Conservation (phyloP, 345 rosid species). For the Gossypioides kirkii region DNA sequence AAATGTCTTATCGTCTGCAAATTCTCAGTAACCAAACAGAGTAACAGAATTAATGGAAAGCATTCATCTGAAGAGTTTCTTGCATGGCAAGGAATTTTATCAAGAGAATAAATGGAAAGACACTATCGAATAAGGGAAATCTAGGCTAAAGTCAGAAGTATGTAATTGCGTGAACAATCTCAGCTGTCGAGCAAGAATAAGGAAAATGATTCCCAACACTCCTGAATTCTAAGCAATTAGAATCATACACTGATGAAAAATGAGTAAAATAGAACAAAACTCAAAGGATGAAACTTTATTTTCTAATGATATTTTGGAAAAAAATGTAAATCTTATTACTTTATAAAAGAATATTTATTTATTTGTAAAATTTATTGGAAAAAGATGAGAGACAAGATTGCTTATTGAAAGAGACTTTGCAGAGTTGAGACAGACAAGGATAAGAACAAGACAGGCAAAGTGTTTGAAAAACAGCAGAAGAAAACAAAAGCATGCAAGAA, state of each 20-base stretch:
- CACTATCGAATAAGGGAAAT: conserved; percentile 19
- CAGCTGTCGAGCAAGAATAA: conserved; percentile 1
- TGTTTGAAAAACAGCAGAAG: not conserved
- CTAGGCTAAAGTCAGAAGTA: conserved; percentile 26
- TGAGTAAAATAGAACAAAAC: too few relatives aligned
- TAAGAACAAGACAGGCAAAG: not conserved
- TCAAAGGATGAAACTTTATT: too few relatives aligned
- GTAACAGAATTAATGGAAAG: not conserved
- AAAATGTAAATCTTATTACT: too few relatives aligned
- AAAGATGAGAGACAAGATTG: not conserved
- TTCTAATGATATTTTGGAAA: too few relatives aligned
- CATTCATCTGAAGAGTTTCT: conserved; percentile 13
- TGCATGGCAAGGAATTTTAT: conserved; percentile 16
- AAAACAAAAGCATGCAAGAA: conserved; percentile 3
- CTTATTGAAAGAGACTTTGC: not conserved
- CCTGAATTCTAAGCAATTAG: not conserved
- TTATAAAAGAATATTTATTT: too few relatives aligned
- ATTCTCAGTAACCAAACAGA: not conserved
- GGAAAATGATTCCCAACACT: conserved; percentile 14
- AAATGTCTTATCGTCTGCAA: not conserved
- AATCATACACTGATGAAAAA: too few relatives aligned
- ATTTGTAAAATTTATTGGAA: not conserved
- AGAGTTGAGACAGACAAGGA: not conserved
- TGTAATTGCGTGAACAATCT: conserved; percentile 10
- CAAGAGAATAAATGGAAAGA: conserved; percentile 17